These are phyloP conservation scores for Tolypocladium tundrense DNA, from an alignment of 2,329 filamentous ascomycete species.

Conservation along the genomic window DNA sequence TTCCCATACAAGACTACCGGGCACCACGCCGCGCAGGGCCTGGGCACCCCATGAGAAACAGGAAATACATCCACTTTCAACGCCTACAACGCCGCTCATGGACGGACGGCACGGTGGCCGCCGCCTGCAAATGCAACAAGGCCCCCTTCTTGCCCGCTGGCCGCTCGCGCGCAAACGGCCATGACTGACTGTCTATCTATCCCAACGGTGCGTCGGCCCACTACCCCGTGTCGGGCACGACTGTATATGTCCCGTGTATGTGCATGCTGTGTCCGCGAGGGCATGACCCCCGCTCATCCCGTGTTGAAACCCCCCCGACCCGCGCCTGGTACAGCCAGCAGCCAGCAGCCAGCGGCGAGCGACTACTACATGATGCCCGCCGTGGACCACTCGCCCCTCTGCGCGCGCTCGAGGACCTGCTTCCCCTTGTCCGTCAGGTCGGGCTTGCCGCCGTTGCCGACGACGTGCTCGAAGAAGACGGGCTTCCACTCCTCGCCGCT, in stretches of 20 bases:
- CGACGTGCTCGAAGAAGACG: conserved; percentile 67
- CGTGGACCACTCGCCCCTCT: conserved; percentile 42
- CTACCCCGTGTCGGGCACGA: not conserved
- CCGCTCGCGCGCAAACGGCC: not conserved
- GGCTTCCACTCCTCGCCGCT: conserved; percentile 65
- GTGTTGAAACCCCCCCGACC: not conserved
- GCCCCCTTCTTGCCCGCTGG: not conserved
- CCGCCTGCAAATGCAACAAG: not conserved
- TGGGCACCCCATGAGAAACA: not conserved
- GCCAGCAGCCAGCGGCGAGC: too few relatives aligned
- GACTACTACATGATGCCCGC: conserved; percentile 28
- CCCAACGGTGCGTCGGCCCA: not conserved
- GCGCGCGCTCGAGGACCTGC: conserved; percentile 39
- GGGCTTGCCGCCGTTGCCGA: conserved; percentile 45
- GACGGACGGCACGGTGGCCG: not conserved
- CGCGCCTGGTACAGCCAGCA: not conserved
- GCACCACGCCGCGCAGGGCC: not conserved
- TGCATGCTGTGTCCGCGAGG: not conserved
- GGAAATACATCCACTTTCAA: not conserved
- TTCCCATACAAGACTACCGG: not conserved
- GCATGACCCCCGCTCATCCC: not conserved
- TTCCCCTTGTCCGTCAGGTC: conserved; percentile 44
- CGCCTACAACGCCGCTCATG: not conserved
- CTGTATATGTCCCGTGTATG: not conserved
- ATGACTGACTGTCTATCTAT: conserved; percentile 1